Conservation (phyloP, 2,329 filamentous ascomycete species). For the Ascosphaera aggregata region DNA sequence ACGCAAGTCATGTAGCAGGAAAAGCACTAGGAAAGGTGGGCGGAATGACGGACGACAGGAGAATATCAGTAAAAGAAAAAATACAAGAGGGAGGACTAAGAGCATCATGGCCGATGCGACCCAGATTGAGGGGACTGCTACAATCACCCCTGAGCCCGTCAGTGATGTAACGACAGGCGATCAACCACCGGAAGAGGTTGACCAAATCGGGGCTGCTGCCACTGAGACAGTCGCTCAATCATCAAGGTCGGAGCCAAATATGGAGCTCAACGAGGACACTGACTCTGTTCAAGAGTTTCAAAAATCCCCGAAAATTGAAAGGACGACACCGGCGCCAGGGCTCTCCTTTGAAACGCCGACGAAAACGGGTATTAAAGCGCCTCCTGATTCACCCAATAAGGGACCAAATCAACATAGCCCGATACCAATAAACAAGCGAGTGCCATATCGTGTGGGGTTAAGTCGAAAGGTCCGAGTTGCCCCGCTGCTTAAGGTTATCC, state of each 20-base stretch:
- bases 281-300: too few species aligned
- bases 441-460: conserved; percentile 24
- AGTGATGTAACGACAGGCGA: not conserved
- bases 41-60: not conserved
- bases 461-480: conserved; percentile 26
- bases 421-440: conserved; percentile 15
- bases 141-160: not conserved
- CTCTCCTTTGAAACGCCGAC: conserved; percentile 3
- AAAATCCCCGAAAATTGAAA: too few species aligned
- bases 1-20: not conserved
- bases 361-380: conserved; percentile 1
- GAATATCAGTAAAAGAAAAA: not conserved
- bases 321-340: too few species aligned
- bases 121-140: not conserved
- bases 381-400: conserved; percentile 6
- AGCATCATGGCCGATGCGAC: not conserved
- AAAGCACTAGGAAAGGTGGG: not conserved
- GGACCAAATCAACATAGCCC: conserved; percentile 19
- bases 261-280: too few species aligned
- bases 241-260: too few species aligned
- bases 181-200: not conserved
- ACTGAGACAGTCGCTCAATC: too few species aligned
- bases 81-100: not conserved
- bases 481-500: conserved; percentile 23
- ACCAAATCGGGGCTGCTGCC: too few species aligned